Evolutionary conservation across 2,329 filamentous ascomycete genomes (phyloP), one percentile per base, ranked within the genome.

Genomic region (Emergomyces pasteurianus): DNA sequence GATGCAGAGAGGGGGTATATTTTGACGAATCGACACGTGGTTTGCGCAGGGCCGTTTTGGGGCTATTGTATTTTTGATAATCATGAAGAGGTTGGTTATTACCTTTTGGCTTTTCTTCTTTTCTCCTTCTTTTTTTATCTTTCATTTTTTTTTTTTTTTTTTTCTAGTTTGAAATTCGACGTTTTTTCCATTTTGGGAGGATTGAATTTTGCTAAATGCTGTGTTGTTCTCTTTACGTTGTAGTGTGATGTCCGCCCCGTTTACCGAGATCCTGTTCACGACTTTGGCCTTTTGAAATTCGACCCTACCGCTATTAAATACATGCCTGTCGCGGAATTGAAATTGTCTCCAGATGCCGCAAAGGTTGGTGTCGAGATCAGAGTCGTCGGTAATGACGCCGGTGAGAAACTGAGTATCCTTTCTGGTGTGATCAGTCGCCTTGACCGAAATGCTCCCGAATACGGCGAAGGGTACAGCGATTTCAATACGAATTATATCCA

Each of bases 11-110:
- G 85, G 73, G 94, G 94, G 73, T 91, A 92, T 72, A 92, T 94
- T 68, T 76, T 94, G 73, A 94, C 89, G 12, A 94, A 94, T 73
- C 84, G 89, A 62, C 94, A 99, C 77, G 94, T 99, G 38, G 94
- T 97, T 49, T 91, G 94, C 65, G 83, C 94, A 0, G 94, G 94
- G 0, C 94, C 94, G 0, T 99, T 99, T 76, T 97, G 92, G 88
- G 94, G 94, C 55, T 96, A 95, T 77, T 92, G 89, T 72, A 92
- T 99, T 67, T 99, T 99, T 73, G 95, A 99, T 74, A 99, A 99
- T 72, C 94, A 99, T 75, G 94, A 99, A 73, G 85, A 88, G 74
- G 81, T 82, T 71, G 63, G 76, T 60, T 46, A 40, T 34, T 31
- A 3, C 31, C 31, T 31, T 31, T 31, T 31, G n/a, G 7, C 21